Evolutionary conservation across 768 basidiomycete genomes (phyloP), one percentile per base, ranked within the genome.

Genomic region (Leccinellum albellum): DNA sequence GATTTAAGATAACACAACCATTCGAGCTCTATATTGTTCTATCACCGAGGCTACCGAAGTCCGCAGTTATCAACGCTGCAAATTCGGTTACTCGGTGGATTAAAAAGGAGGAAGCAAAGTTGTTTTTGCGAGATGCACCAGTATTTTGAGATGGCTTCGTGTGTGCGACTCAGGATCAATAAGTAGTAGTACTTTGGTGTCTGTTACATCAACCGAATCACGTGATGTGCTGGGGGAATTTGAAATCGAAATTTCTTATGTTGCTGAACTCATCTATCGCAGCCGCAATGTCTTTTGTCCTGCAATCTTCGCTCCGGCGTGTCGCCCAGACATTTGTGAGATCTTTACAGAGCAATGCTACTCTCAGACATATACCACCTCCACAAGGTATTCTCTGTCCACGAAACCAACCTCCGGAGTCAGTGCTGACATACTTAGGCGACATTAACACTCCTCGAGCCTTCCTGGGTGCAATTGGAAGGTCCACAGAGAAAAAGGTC

Each of bases 1-100:
- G 6, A 24, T 48, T 13, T 29, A 66, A 98, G 95, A 88, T 95
- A 57, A 97, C 95, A 0, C 89, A 94, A 65, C 87, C 88, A 0
- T 98, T 97, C 66, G 97, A 98, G 70, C 74, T 98, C 15, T 98
- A 97, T 68, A 73, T 96, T 50, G 79, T 89, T 0, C 70, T 95
- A 14, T 91, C 93, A 1, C 90, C 92, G 10, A 78, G 82, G 49
- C 68, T 98, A 52, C 91, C 96, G 6, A 98, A 98, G 78, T 87
- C 86, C 51, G 93, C 90, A 0, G 87, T 84, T 1, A 86, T 98
- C 14, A 84, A 86, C 13, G 90, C 94, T 5, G 97, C 96, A 8
- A 96, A 98, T 68, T 80, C 87, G 1, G 88, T 98, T 24, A 86
- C 87, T 21, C 78, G 87, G 15, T 99, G 96, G 96, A 86, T 97